These are phyloP conservation scores for Blastobotrys capitulatus DNA, from an alignment of 1,139 yeast species.

Conservation along the genomic window DNA sequence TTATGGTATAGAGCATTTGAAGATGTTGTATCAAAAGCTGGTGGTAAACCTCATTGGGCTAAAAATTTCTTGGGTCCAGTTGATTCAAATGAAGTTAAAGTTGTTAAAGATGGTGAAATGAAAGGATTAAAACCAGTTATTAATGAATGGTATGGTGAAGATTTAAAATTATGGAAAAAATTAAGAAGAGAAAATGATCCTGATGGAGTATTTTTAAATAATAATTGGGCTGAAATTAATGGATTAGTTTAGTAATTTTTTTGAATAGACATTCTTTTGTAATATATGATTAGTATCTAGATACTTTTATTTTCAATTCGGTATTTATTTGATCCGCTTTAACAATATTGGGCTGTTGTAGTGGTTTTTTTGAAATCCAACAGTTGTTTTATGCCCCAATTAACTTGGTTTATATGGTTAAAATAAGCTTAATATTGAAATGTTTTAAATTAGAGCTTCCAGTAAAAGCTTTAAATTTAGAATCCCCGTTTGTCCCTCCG, in stretches of 20 bases:
- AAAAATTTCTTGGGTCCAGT: conserved; percentile 74
- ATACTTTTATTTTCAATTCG: no score
- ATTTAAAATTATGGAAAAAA: conserved; percentile 52
- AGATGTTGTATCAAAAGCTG: conserved; percentile 63
- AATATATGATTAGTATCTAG: no score
- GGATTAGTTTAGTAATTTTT: conserved; percentile 43
- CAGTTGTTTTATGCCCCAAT: no score
- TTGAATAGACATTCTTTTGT: no score
- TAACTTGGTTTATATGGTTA: no score
- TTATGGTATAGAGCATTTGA: conserved; percentile 86
- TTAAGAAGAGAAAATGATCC: conserved; percentile 72
- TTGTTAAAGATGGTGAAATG: conserved; percentile 61
- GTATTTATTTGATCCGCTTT: no score
- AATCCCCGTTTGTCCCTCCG: no score
- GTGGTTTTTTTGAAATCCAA: no score
- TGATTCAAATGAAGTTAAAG: conserved; percentile 35
- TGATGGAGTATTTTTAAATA: conserved; percentile 67
- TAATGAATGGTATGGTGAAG: conserved; percentile 76
- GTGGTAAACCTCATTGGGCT: conserved; percentile 99
- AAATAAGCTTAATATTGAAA: no score
- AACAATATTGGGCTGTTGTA: no score
- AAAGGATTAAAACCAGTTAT: conserved; percentile 68
- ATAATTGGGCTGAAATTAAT: conserved; percentile 73
- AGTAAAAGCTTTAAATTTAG: no score
- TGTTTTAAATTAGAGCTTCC: no score